These are phyloP conservation scores for Apophysomyces variabilis DNA, from an alignment of 371 early-diverging fungal species.

Conservation along the genomic window DNA sequence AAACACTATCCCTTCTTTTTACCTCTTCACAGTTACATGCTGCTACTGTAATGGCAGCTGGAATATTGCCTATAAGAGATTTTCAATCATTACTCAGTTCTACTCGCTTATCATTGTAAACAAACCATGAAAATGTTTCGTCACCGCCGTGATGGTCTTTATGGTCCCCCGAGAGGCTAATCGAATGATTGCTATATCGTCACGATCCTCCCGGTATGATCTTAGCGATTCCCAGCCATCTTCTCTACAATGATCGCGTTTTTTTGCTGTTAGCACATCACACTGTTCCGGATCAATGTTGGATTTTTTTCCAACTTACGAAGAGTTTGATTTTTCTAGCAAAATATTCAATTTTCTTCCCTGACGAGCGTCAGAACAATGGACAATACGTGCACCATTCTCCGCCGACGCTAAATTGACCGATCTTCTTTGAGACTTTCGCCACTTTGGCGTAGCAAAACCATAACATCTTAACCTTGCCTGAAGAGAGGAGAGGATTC, in stretches of 20 bases:
- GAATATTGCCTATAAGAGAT: constrained; percentile 20
- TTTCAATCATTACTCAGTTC: not conserved
- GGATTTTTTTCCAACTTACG: constrained; percentile 14
- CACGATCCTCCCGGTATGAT: constrained; percentile 55
- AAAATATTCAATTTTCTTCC: constrained; percentile 70
- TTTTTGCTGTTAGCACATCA: not conserved
- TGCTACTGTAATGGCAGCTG: constrained; percentile 24
- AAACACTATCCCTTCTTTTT: not conserved
- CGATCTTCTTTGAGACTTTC: constrained; percentile 35
- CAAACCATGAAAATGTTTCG: constrained; percentile 77
- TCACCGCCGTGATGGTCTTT: constrained; percentile 70
- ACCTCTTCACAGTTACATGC: constrained; percentile 34
- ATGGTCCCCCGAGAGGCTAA: constrained; percentile 71
- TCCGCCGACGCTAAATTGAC: constrained; percentile 75
- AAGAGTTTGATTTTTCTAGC: constrained; percentile 57
- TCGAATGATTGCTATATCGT: constrained; percentile 71
- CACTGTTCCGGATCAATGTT: too few species aligned
- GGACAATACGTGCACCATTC: constrained; percentile 74
- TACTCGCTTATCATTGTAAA: not conserved
- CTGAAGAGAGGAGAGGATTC: constrained; percentile 20
- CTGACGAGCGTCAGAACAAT: constrained; percentile 70
- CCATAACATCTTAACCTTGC: constrained; percentile 82
- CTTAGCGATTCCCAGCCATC: constrained; percentile 80
- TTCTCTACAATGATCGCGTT: constrained; percentile 26
- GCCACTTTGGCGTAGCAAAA: constrained; percentile 60